These are phyloP conservation scores for Cytospora leucostoma DNA, from an alignment of 2,329 filamentous ascomycete genomes.

Conservation along the genomic window DNA sequence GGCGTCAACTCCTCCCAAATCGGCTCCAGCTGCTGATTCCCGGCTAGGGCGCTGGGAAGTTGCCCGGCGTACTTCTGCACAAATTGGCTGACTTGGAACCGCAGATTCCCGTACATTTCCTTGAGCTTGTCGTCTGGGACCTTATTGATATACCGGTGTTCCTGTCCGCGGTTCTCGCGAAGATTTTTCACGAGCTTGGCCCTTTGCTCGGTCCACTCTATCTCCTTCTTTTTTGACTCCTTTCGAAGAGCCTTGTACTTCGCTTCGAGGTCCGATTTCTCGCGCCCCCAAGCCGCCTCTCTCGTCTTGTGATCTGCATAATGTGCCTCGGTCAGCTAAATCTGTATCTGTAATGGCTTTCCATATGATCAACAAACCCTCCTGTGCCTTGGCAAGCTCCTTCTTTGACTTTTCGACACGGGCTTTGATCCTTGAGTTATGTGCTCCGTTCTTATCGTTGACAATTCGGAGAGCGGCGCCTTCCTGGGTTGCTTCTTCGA, in stretches of 20 bases:
- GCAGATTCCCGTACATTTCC: conserved; percentile 14
- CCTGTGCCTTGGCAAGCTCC: background rate
- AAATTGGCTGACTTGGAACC: conserved; percentile 27
- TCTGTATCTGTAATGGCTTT: too few relatives aligned
- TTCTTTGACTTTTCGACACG: background rate
- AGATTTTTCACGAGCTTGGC: conserved; percentile 5
- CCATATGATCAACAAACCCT: too few relatives aligned
- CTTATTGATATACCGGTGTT: conserved; percentile 3
- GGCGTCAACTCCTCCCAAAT: conserved; percentile 1
- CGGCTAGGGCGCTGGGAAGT: background rate
- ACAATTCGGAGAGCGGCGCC: background rate
- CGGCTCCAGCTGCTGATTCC: background rate
- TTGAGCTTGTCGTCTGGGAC: conserved; percentile 26
- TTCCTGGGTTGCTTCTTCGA: background rate
- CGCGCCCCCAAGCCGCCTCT: background rate
- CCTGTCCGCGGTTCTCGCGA: conserved; percentile 6
- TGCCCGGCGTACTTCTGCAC: conserved; percentile 2
- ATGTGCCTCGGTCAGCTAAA: background rate
- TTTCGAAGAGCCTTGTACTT: background rate
- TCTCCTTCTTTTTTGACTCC: background rate
- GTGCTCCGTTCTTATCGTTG: background rate
- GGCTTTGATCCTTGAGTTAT: background rate
- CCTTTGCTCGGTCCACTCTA: background rate
- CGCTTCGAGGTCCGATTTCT: background rate
- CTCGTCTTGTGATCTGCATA: background rate